Percentiles rank a stretch among this genome's conserved stretches.
Evolutionary conservation across 176 grass and related monocot genomes (phyloP).

Genomic region (Rhynchospora pubera): DNA sequence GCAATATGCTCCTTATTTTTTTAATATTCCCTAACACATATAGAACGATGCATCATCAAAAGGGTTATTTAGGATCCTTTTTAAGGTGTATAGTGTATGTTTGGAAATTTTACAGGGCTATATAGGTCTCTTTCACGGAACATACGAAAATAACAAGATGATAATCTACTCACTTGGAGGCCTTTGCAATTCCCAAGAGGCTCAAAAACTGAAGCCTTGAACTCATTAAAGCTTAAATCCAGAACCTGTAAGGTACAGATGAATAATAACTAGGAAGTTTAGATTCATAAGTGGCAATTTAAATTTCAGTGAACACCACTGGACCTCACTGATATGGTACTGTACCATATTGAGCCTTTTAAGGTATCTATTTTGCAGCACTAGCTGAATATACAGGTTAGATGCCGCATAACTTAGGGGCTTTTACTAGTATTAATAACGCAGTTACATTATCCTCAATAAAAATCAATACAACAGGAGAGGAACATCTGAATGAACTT

Average conservation of each 20-base stretch:
- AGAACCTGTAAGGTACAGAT: conserved; percentile 55
- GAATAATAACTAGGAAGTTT: neutral
- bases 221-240: conserved; percentile 99
- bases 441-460: neutral
- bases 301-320: conserved; percentile 2
- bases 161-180: conserved; percentile 64
- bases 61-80: neutral
- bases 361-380: neutral
- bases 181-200: conserved; percentile 76
- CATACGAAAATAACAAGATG: conserved; percentile 18
- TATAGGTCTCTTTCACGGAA: neutral
- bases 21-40: neutral
- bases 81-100: neutral
- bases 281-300: neutral
- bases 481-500: neutral
- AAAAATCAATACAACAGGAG: neutral
- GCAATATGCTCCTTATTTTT: neutral
- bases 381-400: neutral
- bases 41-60: neutral
- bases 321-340: neutral
- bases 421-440: neutral
- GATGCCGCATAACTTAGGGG: neutral
- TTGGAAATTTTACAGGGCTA: neutral
- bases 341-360: neutral
- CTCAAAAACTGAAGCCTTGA: conserved; percentile 72